Conservation (phyloP, 2,329 filamentous ascomycete genomes). For the Pyrenophora tritici-repentis region DNA sequence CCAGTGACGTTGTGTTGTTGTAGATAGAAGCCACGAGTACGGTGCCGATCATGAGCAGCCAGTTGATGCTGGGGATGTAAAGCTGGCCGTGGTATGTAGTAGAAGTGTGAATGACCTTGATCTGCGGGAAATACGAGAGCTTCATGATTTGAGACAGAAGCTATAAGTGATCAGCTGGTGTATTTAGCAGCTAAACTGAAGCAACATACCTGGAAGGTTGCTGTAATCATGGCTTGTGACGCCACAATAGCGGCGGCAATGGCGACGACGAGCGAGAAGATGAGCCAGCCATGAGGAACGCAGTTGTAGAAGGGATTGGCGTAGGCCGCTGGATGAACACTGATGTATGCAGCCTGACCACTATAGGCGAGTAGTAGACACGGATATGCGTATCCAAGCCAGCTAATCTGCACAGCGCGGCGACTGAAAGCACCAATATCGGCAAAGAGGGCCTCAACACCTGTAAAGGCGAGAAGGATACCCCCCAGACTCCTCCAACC, state of each 20-base stretch:
- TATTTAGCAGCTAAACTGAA: no score
- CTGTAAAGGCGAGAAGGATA: conserved; percentile 74
- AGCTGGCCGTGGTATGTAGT: conserved; percentile 73
- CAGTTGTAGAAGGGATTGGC: conserved; percentile 76
- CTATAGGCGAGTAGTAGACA: conserved; percentile 70
- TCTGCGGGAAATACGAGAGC: conserved; percentile 73
- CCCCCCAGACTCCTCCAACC: conserved; percentile 72
- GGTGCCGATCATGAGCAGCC: conserved; percentile 75
- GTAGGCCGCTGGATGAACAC: conserved; percentile 62
- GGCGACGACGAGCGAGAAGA: conserved; percentile 70
- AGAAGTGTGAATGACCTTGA: conserved; percentile 74
- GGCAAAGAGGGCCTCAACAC: conserved; percentile 77
- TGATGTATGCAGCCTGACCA: conserved; percentile 77
- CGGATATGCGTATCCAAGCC: conserved; percentile 71
- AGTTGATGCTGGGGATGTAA: conserved; percentile 77
- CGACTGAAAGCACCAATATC: conserved; percentile 76
- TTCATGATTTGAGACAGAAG: conserved; percentile 74
- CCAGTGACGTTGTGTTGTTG: conserved; percentile 66
- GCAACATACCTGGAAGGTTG: conserved; percentile 63
- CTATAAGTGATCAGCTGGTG: no score
- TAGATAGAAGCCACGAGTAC: conserved; percentile 76
- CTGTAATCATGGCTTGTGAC: conserved; percentile 78
- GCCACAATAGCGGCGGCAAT: conserved; percentile 75
- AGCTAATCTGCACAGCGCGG: conserved; percentile 71
- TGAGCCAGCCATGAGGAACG: conserved; percentile 69